Evolutionary conservation across 169 alveolate species (phyloP).

Genomic region (Perkinsus olseni): DNA sequence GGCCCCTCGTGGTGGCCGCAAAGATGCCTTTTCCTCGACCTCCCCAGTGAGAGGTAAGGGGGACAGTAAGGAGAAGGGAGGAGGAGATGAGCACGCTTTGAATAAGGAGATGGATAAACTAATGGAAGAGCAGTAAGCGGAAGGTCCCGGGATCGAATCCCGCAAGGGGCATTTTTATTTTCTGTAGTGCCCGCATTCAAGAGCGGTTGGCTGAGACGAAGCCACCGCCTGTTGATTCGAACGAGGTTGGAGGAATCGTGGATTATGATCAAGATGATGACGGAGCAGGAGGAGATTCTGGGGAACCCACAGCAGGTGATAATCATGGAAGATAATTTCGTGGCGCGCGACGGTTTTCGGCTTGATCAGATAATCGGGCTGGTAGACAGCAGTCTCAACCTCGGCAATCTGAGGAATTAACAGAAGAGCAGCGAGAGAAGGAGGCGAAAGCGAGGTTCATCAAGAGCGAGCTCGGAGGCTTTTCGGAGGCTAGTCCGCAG

Average conservation of each 20-base stretch:
- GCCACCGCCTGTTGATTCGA: neutral
- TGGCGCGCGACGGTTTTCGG: neutral
- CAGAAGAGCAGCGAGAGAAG: neutral
- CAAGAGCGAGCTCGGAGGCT: neutral
- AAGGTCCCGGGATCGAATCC: neutral
- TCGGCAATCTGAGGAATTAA: neutral
- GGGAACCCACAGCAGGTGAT: neutral
- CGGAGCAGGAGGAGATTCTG: neutral
- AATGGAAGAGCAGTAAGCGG: neutral
- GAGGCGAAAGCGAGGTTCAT: neutral
- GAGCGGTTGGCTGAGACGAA: neutral
- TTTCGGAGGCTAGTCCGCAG: neutral
- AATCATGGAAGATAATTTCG: neutral
- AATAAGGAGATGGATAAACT: neutral
- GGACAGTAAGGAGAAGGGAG: neutral
- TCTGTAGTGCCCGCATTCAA: neutral
- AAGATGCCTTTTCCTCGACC: neutral
- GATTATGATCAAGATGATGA: neutral
- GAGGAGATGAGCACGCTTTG: neutral
- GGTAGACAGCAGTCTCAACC: neutral
- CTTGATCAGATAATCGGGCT: neutral
- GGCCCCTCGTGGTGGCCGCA: neutral
- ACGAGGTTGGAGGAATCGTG: neutral
- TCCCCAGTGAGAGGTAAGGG: neutral
- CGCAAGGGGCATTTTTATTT: neutral